Percentiles rank a stretch among this genome's conserved stretches.
Conservation (phyloP, 2,329 filamentous ascomycete genomes). For the Atkinsonella texensis region DNA sequence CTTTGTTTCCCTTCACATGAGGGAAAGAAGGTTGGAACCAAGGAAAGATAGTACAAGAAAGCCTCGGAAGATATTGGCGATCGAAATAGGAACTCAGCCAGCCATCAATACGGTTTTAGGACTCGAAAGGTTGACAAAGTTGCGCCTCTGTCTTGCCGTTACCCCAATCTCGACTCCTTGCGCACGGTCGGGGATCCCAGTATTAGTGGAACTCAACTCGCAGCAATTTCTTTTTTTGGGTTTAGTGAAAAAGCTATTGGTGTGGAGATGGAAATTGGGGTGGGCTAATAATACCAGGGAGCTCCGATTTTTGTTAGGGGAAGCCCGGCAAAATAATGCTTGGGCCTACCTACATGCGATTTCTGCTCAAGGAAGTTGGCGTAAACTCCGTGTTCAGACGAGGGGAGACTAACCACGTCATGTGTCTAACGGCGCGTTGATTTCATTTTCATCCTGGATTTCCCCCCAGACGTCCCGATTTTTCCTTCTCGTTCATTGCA, state of each 20-base stretch:
- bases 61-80: slow-evolving; percentile 4
- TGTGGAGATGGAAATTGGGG: slow-evolving; percentile 2
- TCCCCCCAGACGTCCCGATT: background rate
- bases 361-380: background rate
- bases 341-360: too few species aligned
- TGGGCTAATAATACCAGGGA: background rate
- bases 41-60: background rate
- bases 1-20: slow-evolving; percentile 1
- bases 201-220: slow-evolving; percentile 5
- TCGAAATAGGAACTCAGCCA: background rate
- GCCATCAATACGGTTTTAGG: background rate
- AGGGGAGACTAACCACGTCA: background rate
- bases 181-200: slow-evolving; percentile 5
- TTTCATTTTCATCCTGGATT: background rate
- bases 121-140: too few species aligned
- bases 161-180: background rate
- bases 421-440: background rate
- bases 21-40: background rate
- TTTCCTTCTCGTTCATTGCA: too few species aligned
- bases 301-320: background rate
- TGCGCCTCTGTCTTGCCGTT: too few species aligned
- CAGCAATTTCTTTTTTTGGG: slow-evolving; percentile 6
- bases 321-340: background rate
- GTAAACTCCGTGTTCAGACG: background rate
- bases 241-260: slow-evolving; percentile 1